phyloP scores from a whole-genome alignment of 1,284 basidiomycete species.

The Takashimella koratensis region DNA sequence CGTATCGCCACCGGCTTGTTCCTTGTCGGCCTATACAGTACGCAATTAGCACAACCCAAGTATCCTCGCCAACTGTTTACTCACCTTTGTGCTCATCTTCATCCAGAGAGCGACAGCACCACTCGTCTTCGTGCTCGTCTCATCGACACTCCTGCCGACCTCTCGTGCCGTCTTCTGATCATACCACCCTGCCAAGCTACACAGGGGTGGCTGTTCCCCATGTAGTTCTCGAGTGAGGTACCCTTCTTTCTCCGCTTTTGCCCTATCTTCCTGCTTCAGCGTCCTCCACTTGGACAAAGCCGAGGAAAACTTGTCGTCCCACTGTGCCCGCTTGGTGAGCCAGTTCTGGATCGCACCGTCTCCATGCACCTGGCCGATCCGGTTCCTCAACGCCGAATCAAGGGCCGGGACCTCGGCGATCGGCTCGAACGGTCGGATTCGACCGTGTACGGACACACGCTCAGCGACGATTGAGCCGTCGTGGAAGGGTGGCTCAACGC shows the following conservation, averaged over 20 bases:
- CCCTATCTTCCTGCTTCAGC: slow-evolving; percentile 29
- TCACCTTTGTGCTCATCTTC: slow-evolving; percentile 37
- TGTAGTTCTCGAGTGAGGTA: slow-evolving; percentile 41
- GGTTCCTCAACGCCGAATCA: slow-evolving; percentile 25
- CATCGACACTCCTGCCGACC: slow-evolving; percentile 43
- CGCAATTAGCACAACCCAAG: slow-evolving; percentile 5
- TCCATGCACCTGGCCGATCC: slow-evolving; percentile 39
- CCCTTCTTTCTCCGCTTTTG: slow-evolving; percentile 32
- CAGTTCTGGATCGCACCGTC: slow-evolving; percentile 44
- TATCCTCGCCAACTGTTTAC: neutral
- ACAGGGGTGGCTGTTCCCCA: slow-evolving; percentile 40
- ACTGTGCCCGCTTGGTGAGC: slow-evolving; percentile 36
- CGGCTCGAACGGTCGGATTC: slow-evolving; percentile 72
- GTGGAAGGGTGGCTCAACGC: slow-evolving; percentile 36
- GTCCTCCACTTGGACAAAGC: slow-evolving; percentile 35
- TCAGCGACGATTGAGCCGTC: slow-evolving; percentile 68
- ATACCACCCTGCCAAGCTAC: slow-evolving; percentile 35
- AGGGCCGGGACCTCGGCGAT: slow-evolving; percentile 52
- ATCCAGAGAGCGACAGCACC: slow-evolving; percentile 41
- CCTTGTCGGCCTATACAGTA: slow-evolving; percentile 26
- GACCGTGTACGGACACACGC: slow-evolving; percentile 72
- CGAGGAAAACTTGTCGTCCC: slow-evolving; percentile 39
- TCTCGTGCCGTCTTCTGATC: slow-evolving; percentile 33
- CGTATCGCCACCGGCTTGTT: slow-evolving; percentile 33
- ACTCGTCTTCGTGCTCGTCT: slow-evolving; percentile 29